Evolutionary conservation across 2,329 filamentous ascomycete genomes (phyloP).

Genomic region (Clarireedia hainanense): DNA sequence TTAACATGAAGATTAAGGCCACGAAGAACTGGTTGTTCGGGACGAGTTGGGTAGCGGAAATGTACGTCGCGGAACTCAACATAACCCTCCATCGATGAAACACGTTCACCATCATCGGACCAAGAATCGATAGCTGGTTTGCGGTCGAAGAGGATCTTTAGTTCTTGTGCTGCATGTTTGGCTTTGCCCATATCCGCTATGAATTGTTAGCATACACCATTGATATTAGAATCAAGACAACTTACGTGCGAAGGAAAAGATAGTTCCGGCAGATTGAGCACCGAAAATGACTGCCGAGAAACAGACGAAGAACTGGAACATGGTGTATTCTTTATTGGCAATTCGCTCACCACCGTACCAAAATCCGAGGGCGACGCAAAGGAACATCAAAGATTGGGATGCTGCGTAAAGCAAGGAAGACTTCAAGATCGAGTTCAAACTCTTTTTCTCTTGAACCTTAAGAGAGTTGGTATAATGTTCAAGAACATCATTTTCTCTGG

Average conservation of each 20-base stretch:
- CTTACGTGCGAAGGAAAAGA: slow-evolving; percentile 72
- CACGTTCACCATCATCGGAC: slow-evolving; percentile 57
- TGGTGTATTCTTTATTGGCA: slow-evolving; percentile 58
- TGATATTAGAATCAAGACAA: not conserved
- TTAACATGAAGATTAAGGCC: slow-evolving; percentile 69
- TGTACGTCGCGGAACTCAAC: slow-evolving; percentile 90
- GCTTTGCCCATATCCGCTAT: slow-evolving; percentile 81
- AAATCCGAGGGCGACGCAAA: slow-evolving; percentile 80
- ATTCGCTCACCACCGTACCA: slow-evolving; percentile 85
- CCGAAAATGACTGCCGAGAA: slow-evolving; percentile 86
- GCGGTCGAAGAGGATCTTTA: slow-evolving; percentile 79
- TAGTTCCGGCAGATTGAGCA: slow-evolving; percentile 80
- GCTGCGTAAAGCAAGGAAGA: slow-evolving; percentile 75
- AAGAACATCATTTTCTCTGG: slow-evolving; percentile 76
- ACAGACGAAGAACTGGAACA: slow-evolving; percentile 88
- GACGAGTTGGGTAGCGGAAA: slow-evolving; percentile 87
- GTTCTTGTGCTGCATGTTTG: slow-evolving; percentile 69
- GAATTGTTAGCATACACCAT: slow-evolving; percentile 12
- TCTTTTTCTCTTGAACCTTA: slow-evolving; percentile 56
- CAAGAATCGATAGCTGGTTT: slow-evolving; percentile 76
- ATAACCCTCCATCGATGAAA: slow-evolving; percentile 61
- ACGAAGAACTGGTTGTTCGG: slow-evolving; percentile 84
- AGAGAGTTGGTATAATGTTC: slow-evolving; percentile 61
- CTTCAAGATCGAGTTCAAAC: slow-evolving; percentile 65
- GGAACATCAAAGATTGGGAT: slow-evolving; percentile 76